A percentile compares a stretch with the other conserved stretches of the same genome.
Conservation (phyloP, 345 rosid species). For the Conringia planisiliqua region DNA sequence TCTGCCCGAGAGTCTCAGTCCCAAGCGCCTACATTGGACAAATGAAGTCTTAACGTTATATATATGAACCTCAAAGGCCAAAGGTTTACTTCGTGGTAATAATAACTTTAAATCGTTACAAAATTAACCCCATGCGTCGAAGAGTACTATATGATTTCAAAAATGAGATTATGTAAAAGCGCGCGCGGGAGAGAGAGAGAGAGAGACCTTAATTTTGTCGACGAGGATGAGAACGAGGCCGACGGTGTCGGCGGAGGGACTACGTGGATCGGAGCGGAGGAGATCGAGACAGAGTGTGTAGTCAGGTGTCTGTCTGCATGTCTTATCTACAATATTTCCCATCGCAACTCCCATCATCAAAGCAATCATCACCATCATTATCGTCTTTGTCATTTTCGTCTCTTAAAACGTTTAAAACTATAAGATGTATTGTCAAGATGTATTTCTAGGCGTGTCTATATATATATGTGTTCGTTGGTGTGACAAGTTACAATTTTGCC, state of each 20-base stretch:
- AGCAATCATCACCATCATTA: neutral
- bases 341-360: slow-evolving; percentile 8
- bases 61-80: neutral
- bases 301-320: slow-evolving; percentile 36
- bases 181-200: neutral
- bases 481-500: neutral
- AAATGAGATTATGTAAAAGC: neutral
- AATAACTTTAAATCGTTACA: neutral
- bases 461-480: neutral
- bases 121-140: neutral
- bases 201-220: slow-evolving; percentile 25
- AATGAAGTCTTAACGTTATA: neutral
- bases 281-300: slow-evolving; percentile 31
- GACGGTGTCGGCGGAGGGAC: slow-evolving; percentile 29
- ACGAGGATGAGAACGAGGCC: slow-evolving; percentile 36
- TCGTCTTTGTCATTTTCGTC: neutral
- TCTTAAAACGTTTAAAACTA: neutral
- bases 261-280: slow-evolving; percentile 36
- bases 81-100: too few relatives aligned
- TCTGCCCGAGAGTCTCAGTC: slow-evolving; percentile 9
- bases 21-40: neutral
- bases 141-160: neutral
- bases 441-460: neutral
- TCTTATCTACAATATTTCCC: slow-evolving; percentile 8
- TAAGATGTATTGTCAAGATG: neutral